Percentiles rank a stretch among this genome's conserved stretches.
Conservation (phyloP, 2,329 filamentous ascomycete species). For the Shiraia bambusicola region DNA sequence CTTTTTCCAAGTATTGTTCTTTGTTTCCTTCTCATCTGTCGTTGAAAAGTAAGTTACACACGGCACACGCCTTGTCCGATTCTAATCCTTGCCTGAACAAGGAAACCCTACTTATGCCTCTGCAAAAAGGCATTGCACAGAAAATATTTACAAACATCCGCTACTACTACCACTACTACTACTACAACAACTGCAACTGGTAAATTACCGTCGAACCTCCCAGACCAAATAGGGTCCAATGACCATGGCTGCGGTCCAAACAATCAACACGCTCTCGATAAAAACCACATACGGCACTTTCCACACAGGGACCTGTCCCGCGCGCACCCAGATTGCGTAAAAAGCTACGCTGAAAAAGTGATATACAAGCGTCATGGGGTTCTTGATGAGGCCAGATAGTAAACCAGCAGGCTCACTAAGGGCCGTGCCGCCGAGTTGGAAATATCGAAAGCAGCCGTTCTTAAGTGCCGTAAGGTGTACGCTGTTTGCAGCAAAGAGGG, state of each 20-base stretch:
- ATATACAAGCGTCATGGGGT: constrained; percentile 76
- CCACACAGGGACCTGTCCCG: constrained; percentile 51
- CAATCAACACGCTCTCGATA: constrained; percentile 66
- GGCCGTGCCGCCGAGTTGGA: constrained; percentile 70
- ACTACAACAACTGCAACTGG: background rate
- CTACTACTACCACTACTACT: too few species aligned
- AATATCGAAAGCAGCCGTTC: constrained; percentile 90
- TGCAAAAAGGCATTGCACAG: too few species aligned
- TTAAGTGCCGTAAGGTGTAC: constrained; percentile 70
- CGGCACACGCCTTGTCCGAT: too few species aligned
- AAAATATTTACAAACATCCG: too few species aligned
- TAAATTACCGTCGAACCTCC: constrained; percentile 54
- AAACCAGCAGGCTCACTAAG: constrained; percentile 79
- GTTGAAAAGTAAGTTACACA: too few species aligned
- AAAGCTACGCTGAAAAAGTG: constrained; percentile 96
- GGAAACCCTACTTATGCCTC: too few species aligned
- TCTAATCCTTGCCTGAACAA: too few species aligned
- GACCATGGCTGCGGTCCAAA: constrained; percentile 78
- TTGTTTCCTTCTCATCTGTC: too few species aligned
- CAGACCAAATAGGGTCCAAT: constrained; percentile 79
- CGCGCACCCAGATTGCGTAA: constrained; percentile 74
- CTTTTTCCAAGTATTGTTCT: too few species aligned
- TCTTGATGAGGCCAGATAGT: constrained; percentile 76
- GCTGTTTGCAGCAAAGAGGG: constrained; percentile 80
- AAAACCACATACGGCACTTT: constrained; percentile 56